Percentiles rank a stretch among this genome's conserved stretches.
phyloP scores from a whole-genome alignment of 768 basidiomycete species.

The Cystobasidium ongulense region DNA sequence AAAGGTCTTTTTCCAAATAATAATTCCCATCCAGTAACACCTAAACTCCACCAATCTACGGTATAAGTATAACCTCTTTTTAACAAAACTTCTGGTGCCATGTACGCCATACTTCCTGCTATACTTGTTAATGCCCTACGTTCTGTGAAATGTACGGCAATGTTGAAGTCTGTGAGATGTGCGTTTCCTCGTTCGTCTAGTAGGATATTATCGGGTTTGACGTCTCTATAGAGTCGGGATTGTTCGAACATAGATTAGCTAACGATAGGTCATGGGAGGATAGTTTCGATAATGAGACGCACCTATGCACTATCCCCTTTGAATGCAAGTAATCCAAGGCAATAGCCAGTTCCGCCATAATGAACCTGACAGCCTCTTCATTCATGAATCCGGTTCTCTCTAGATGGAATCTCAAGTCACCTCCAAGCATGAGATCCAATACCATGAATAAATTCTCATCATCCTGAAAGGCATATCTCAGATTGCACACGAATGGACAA shows the following conservation, averaged over 20 bases:
- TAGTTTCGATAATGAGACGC: constrained; percentile 40
- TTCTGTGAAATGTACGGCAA: constrained; percentile 94
- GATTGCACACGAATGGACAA: constrained; percentile 43
- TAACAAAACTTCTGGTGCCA: constrained; percentile 88
- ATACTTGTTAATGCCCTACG: constrained; percentile 80
- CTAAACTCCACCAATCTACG: constrained; percentile 94
- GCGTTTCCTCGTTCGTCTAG: constrained; percentile 89
- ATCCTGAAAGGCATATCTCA: constrained; percentile 83
- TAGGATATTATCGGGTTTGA: constrained; percentile 96
- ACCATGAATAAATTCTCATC: constrained; percentile 96
- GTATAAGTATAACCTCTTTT: constrained; percentile 90
- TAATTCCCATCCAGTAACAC: constrained; percentile 90
- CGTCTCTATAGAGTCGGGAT: constrained; percentile 54
- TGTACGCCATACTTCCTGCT: constrained; percentile 98
- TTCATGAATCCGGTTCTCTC: constrained; percentile 42
- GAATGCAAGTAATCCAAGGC: constrained; percentile 85
- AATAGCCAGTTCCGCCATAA: constrained; percentile 79
- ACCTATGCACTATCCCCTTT: constrained; percentile 94
- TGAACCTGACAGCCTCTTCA: constrained; percentile 50
- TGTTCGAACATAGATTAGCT: background rate
- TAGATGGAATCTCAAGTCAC: constrained; percentile 56
- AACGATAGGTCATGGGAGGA: constrained; percentile 21
- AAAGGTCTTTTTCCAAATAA: constrained; percentile 75
- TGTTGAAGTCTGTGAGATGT: constrained; percentile 97
- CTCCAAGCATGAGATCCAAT: constrained; percentile 62